phyloP scores from a whole-genome alignment of 2,329 filamentous ascomycete genomes.

The Phyllosticta paracitricarpa region DNA sequence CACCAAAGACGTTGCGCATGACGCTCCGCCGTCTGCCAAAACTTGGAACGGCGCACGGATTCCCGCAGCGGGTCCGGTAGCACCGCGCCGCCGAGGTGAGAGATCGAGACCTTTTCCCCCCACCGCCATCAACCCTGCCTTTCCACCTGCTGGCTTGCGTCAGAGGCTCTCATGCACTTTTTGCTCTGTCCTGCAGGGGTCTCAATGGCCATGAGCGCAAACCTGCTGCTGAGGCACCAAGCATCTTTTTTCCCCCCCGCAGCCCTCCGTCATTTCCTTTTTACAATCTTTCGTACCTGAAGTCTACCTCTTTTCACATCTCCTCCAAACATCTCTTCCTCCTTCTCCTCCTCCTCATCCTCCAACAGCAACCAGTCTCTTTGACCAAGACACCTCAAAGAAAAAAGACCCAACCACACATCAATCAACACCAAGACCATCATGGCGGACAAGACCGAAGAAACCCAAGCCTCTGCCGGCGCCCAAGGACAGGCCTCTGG shows the following conservation, averaged over 20 bases:
- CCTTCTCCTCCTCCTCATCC: not conserved
- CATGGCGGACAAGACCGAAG: slow-evolving; percentile 15
- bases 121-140: not conserved
- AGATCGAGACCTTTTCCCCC: not conserved
- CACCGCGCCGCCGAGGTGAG: not conserved
- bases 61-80: slow-evolving; percentile 2
- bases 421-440: not conserved
- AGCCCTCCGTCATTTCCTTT: not conserved
- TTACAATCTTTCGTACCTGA: not conserved
- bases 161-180: slow-evolving; percentile 3
- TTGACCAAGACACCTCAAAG: not conserved
- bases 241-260: slow-evolving; percentile 7
- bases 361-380: not conserved
- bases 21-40: not conserved
- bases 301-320: not conserved
- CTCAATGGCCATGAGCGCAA: not conserved
- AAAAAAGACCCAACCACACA: not conserved
- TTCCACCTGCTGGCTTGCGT: slow-evolving; percentile 6
- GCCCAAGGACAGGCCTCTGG: slow-evolving; percentile 17
- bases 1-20: not conserved
- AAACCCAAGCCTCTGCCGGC: slow-evolving; percentile 16
- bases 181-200: slow-evolving; percentile 3
- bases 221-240: slow-evolving; percentile 6
- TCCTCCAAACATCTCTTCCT: not conserved
- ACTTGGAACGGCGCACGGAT: slow-evolving; percentile 8